phyloP scores from a whole-genome alignment of 257 asterid genomes.

The Petunia axillaris region DNA sequence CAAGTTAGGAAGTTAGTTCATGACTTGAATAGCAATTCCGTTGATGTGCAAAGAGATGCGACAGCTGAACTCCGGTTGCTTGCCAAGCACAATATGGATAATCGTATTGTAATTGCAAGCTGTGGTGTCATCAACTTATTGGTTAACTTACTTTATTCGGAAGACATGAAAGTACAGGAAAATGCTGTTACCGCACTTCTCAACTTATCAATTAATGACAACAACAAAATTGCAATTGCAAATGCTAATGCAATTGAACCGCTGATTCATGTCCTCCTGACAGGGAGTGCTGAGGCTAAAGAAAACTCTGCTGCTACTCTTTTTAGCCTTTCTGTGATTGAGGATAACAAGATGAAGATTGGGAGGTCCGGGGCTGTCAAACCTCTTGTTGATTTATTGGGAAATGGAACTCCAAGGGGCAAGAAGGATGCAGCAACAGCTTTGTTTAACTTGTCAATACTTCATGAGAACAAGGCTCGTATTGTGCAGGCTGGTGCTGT shows the following conservation, averaged over 20 bases:
- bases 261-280: conserved; percentile 43
- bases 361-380: conserved; percentile 46
- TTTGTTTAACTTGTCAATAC: conserved; percentile 46
- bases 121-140: conserved; percentile 43
- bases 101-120: conserved; percentile 44
- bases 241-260: conserved; percentile 48
- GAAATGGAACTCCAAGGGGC: conserved; percentile 47
- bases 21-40: conserved; percentile 37
- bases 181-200: conserved; percentile 48
- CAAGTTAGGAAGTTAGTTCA: conserved; percentile 37
- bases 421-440: conserved; percentile 48
- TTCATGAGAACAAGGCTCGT: conserved; percentile 43
- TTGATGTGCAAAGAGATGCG: conserved; percentile 43
- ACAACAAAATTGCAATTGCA: conserved; percentile 41
- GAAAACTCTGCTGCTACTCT: conserved; percentile 51
- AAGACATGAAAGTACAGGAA: conserved; percentile 40
- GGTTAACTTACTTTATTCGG: conserved; percentile 40
- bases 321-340: conserved; percentile 47
- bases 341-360: conserved; percentile 46
- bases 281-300: conserved; percentile 44
- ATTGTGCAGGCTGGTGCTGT: conserved; percentile 49
- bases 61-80: conserved; percentile 45
- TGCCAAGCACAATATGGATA: conserved; percentile 50
- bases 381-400: conserved; percentile 42
- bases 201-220: conserved; percentile 44